These are phyloP conservation scores for Ilex aquifolium DNA, from an alignment of 257 asterid genomes.

Conservation along the genomic window DNA sequence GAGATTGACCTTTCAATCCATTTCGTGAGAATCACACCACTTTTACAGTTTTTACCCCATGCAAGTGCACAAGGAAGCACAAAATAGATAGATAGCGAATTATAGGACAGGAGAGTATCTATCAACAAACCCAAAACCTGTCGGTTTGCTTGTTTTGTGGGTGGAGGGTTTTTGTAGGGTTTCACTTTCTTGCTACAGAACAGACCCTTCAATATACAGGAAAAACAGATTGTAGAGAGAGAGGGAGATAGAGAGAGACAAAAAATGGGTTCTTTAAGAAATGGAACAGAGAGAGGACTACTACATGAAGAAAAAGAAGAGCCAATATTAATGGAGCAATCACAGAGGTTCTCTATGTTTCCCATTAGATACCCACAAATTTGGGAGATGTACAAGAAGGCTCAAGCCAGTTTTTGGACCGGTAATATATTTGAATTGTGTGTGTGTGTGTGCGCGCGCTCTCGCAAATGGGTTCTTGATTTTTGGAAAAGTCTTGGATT, in stretches of 20 bases:
- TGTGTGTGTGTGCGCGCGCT: constrained; percentile 3
- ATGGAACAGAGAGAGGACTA: constrained; percentile 24
- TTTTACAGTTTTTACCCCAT: too few relatives aligned
- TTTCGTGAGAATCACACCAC: too few relatives aligned
- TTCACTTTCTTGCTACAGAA: constrained; percentile 5
- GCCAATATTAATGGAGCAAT: constrained; percentile 62
- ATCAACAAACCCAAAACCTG: constrained; percentile 21
- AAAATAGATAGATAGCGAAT: too few relatives aligned
- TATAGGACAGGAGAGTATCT: too few relatives aligned
- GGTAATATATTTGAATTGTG: constrained; percentile 27
- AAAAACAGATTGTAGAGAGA: background rate
- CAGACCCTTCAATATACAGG: background rate
- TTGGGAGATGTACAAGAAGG: constrained; percentile 89
- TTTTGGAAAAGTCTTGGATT: background rate
- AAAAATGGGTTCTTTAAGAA: constrained; percentile 54
- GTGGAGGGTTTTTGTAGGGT: constrained; percentile 50
- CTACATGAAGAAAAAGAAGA: constrained; percentile 39
- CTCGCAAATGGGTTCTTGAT: constrained; percentile 6
- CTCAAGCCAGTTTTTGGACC: constrained; percentile 71
- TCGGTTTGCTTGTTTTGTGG: constrained; percentile 14
- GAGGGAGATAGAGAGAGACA: background rate
- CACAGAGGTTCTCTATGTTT: constrained; percentile 67
- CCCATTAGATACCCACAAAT: constrained; percentile 64
- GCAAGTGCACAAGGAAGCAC: too few relatives aligned
- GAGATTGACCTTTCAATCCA: too few relatives aligned